Conservation (phyloP, 148 eudicot genomes). For the Beta vulgaris region DNA sequence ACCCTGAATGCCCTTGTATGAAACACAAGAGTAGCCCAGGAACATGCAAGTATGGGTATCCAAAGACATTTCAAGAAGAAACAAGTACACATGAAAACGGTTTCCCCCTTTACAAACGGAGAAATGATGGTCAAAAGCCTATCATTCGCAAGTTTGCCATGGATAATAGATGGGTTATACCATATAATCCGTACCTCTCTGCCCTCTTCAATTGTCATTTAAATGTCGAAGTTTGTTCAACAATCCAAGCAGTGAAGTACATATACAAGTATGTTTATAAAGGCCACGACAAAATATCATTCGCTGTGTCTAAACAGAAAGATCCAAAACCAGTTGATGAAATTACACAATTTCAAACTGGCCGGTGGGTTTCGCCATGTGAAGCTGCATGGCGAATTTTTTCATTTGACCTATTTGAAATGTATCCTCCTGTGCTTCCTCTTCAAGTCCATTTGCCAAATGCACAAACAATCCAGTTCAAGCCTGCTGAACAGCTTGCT, state of each 20-base stretch:
- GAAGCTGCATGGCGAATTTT: constrained; percentile 22
- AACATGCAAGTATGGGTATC: not conserved
- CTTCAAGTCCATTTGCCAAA: not conserved
- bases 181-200: too few species aligned
- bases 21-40: not conserved
- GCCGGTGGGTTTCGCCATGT: constrained; percentile 14
- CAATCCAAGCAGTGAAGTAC: too few species aligned
- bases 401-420: constrained; percentile 12
- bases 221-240: too few species aligned
- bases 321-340: not conserved
- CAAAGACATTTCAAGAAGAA: not conserved
- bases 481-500: not conserved
- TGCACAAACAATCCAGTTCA: not conserved
- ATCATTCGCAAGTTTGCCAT: not conserved
- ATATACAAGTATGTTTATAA: too few species aligned
- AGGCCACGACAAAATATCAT: not conserved
- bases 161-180: not conserved
- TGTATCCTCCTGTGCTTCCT: constrained; percentile 7
- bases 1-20: not conserved
- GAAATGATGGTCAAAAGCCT: not conserved
- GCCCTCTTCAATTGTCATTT: too few species aligned
- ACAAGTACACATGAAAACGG: not conserved
- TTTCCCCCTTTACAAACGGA: not conserved
- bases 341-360: not conserved
- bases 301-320: not conserved